Conservation (phyloP, 2,329 filamentous ascomycete species). For the Fusarium pininemorale region DNA sequence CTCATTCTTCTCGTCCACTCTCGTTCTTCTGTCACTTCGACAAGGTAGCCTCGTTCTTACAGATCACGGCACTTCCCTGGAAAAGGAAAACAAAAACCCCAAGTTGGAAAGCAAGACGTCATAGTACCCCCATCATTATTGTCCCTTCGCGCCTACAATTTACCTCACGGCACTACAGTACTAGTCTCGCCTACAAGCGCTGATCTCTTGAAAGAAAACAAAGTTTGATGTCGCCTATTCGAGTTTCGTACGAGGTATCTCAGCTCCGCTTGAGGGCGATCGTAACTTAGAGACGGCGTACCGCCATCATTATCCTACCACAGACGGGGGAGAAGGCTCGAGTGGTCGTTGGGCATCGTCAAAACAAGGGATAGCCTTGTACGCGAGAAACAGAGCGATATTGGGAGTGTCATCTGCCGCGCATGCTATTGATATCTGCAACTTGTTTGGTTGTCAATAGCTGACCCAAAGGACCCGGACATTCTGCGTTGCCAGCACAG, state of each 20-base stretch:
- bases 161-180: conserved; percentile 7
- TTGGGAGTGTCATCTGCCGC: conserved; percentile 28
- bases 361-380: conserved; percentile 44
- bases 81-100: conserved; percentile 10
- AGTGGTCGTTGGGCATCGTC: conserved; percentile 40
- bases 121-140: conserved; percentile 15
- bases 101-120: conserved; percentile 20
- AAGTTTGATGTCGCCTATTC: conserved; percentile 29
- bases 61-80: conserved; percentile 18
- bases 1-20: conserved; percentile 22
- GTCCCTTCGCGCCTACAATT: neutral
- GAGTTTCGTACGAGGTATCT: conserved; percentile 19
- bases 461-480: conserved; percentile 7
- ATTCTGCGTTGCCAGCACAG: conserved; percentile 22
- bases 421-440: conserved; percentile 25
- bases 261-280: conserved; percentile 35
- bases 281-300: conserved; percentile 38
- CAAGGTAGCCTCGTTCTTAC: conserved; percentile 24
- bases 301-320: conserved; percentile 30
- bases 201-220: conserved; percentile 26
- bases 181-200: conserved; percentile 7
- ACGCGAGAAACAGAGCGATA: conserved; percentile 28
- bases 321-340: conserved; percentile 21
- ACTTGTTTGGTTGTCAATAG: conserved; percentile 18
- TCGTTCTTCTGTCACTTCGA: conserved; percentile 18